Percentiles rank a stretch among this genome's conserved stretches.
These are phyloP conservation scores for Cladophialophora yegresii DNA, from an alignment of 2,329 filamentous ascomycete species.

Conservation along the genomic window DNA sequence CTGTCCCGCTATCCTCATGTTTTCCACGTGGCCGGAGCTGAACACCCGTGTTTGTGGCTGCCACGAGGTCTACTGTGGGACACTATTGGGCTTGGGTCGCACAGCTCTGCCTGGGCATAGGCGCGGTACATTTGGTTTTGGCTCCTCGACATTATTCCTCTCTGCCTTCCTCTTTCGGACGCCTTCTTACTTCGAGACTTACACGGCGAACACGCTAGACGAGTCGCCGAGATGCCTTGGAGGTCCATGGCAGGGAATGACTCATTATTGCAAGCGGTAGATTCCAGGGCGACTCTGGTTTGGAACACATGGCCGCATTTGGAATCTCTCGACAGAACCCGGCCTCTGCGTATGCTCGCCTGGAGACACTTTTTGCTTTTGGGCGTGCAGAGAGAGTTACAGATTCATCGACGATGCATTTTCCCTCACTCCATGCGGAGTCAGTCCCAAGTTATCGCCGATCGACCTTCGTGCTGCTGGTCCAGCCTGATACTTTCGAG, in stretches of 20 bases:
- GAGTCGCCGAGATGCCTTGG: too few relatives aligned
- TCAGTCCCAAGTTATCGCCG: neutral
- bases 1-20: neutral
- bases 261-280: neutral
- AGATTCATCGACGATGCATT: neutral
- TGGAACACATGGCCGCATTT: neutral
- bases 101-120: neutral
- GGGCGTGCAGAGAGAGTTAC: neutral
- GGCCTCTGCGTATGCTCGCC: neutral
- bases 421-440: neutral
- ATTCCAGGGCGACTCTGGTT: neutral
- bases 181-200: neutral
- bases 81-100: neutral
- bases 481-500: neutral
- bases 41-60: conserved; percentile 9
- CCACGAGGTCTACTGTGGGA: conserved; percentile 14
- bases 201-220: neutral
- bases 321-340: neutral
- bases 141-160: neutral
- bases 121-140: neutral
- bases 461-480: too few relatives aligned
- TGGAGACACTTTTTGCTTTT: neutral
- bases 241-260: neutral
- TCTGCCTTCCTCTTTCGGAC: neutral
- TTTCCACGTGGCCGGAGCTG: conserved; percentile 14